Evolutionary conservation across 2,329 filamentous ascomycete species (phyloP).

Genomic region (Triangularia setosa): DNA sequence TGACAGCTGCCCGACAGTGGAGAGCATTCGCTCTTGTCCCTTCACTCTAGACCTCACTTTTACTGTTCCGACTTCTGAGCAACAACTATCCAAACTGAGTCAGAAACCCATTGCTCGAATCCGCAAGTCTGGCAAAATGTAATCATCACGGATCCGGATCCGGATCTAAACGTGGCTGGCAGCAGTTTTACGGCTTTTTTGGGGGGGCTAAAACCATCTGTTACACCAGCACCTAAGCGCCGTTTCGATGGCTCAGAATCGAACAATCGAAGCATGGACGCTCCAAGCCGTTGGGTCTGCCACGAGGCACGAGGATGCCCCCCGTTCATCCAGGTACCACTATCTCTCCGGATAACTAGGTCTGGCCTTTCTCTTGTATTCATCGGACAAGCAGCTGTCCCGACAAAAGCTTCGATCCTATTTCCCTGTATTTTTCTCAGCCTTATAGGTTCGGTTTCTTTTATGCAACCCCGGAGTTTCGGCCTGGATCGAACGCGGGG

Average conservation of each 20-base stretch:
- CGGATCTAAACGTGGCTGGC: background rate
- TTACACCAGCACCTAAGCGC: background rate
- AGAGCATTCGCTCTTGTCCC: background rate
- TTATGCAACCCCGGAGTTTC: background rate
- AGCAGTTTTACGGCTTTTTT: background rate
- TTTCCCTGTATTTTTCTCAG: background rate
- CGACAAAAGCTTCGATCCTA: background rate
- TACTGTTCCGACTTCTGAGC: background rate
- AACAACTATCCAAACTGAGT: background rate
- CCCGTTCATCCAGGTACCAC: background rate
- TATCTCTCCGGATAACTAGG: too few species aligned
- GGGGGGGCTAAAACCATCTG: background rate
- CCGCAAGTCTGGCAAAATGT: background rate
- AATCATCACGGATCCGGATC: background rate
- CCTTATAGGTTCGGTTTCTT: background rate
- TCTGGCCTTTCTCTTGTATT: background rate
- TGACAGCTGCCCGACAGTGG: background rate
- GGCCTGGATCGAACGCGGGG: background rate
- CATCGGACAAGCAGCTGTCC: background rate
- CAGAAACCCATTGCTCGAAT: background rate
- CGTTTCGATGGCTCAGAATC: background rate
- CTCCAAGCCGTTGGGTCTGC: slow-evolving; percentile 1
- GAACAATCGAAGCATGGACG: background rate
- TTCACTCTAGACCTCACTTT: background rate
- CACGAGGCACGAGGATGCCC: slow-evolving; percentile 1